Percentiles rank a stretch among this genome's conserved stretches.
These are phyloP conservation scores for Ceratocystis cubensis DNA, from an alignment of 2,329 filamentous ascomycete genomes.

Conservation along the genomic window DNA sequence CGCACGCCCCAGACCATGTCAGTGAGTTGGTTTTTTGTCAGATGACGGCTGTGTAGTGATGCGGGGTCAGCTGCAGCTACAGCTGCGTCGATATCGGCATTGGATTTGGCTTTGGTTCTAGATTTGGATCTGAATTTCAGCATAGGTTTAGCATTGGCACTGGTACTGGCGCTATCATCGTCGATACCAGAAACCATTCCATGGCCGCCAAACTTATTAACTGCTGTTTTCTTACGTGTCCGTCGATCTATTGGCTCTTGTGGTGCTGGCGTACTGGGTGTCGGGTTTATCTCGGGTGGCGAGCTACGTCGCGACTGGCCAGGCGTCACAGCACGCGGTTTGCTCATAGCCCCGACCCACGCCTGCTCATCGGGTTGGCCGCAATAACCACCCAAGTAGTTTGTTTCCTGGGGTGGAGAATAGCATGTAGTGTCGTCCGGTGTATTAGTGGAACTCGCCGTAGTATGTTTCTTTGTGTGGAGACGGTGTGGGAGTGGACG, in stretches of 20 bases:
- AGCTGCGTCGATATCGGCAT: slow-evolving; percentile 16
- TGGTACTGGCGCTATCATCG: background rate
- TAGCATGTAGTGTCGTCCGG: too few species aligned
- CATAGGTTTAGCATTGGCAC: background rate
- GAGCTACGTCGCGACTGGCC: slow-evolving; percentile 32
- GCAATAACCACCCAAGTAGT: slow-evolving; percentile 13
- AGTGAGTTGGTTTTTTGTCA: slow-evolving; percentile 87
- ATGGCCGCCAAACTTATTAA: background rate
- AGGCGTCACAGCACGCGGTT: slow-evolving; percentile 25
- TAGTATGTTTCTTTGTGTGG: background rate
- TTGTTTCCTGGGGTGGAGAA: too few species aligned
- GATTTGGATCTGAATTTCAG: background rate
- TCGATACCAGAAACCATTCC: too few species aligned
- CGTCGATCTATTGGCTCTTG: background rate
- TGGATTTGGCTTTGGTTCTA: too few species aligned
- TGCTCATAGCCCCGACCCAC: slow-evolving; percentile 40
- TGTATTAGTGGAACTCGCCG: background rate
- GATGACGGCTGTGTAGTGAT: slow-evolving; percentile 49
- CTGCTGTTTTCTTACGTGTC: background rate
- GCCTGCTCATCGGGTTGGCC: slow-evolving; percentile 46
- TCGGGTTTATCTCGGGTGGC: slow-evolving; percentile 11
- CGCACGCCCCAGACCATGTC: slow-evolving; percentile 97
- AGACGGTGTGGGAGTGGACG: background rate
- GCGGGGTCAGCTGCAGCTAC: slow-evolving; percentile 23
- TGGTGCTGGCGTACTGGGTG: slow-evolving; percentile 16